Conservation (phyloP, 345 rosid genomes). For the Eucalyptus regnans region DNA sequence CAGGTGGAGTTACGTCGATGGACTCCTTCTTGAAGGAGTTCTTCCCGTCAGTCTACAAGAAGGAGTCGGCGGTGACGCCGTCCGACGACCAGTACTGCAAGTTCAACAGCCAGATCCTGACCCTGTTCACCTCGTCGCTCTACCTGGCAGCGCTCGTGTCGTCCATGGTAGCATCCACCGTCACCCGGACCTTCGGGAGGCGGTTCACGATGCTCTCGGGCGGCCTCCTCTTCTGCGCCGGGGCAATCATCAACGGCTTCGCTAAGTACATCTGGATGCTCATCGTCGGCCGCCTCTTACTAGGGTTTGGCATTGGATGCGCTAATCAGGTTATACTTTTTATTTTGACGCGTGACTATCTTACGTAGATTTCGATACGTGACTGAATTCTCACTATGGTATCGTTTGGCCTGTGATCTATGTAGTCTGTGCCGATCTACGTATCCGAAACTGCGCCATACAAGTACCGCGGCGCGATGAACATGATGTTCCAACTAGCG, state of each 20-base stretch:
- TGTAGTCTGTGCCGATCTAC: constrained; percentile 21
- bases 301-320: constrained; percentile 26
- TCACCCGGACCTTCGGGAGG: constrained; percentile 11
- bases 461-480: constrained; percentile 14
- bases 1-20: constrained; percentile 37
- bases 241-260: constrained; percentile 14
- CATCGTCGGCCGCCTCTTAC: constrained; percentile 11
- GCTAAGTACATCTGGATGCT: constrained; percentile 12
- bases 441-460: constrained; percentile 21
- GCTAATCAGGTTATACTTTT: constrained; percentile 13
- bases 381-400: neutral
- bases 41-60: constrained; percentile 11
- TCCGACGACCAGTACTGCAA: constrained; percentile 27
- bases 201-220: constrained; percentile 3
- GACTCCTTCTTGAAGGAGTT: constrained; percentile 19
- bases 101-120: constrained; percentile 10
- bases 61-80: neutral
- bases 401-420: neutral
- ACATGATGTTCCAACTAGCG: constrained; percentile 10
- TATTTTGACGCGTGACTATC: neutral
- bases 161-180: neutral
- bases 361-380: neutral
- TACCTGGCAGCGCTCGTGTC: constrained; percentile 22
- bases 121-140: constrained; percentile 27
- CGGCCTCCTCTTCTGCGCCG: constrained; percentile 8